Conservation (phyloP, 306 rosid genomes). For the Coriaria nepalensis region DNA sequence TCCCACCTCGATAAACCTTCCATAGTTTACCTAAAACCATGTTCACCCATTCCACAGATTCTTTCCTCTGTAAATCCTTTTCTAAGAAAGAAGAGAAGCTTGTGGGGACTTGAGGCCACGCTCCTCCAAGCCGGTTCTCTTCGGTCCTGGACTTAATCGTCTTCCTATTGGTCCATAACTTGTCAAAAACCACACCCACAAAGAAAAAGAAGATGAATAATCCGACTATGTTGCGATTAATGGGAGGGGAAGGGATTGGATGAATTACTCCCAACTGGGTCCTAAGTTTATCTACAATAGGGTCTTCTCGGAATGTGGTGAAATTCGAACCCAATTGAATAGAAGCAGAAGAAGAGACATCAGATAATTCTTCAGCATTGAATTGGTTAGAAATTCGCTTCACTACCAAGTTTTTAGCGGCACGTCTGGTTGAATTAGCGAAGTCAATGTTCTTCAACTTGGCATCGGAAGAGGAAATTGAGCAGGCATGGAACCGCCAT, state of each 20-base stretch:
- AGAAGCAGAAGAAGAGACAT: slow-evolving; percentile 14
- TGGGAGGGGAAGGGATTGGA: slow-evolving; percentile 87
- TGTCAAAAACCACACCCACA: slow-evolving; percentile 79
- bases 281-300: slow-evolving; percentile 78
- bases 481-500: slow-evolving; percentile 23
- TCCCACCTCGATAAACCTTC: slow-evolving; percentile 78
- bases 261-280: slow-evolving; percentile 93
- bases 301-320: slow-evolving; percentile 62
- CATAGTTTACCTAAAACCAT: slow-evolving; percentile 94
- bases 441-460: slow-evolving; percentile 22
- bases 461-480: slow-evolving; percentile 28
- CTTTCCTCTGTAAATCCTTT: slow-evolving; percentile 94
- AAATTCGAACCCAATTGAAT: slow-evolving; percentile 50
- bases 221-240: slow-evolving; percentile 62
- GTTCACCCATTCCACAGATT: slow-evolving; percentile 97
- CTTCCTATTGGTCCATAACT: slow-evolving; percentile 67
- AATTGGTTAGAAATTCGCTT: slow-evolving; percentile 34
- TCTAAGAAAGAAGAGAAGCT: slow-evolving; percentile 83
- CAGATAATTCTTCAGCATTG: slow-evolving; percentile 23
- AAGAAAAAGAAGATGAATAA: slow-evolving; percentile 83
- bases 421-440: slow-evolving; percentile 22
- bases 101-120: slow-evolving; percentile 94
- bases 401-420: slow-evolving; percentile 38
- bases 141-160: slow-evolving; percentile 21
- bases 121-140: slow-evolving; percentile 32